Conservation (phyloP, 257 asterid species). For the Verbena officinalis region DNA sequence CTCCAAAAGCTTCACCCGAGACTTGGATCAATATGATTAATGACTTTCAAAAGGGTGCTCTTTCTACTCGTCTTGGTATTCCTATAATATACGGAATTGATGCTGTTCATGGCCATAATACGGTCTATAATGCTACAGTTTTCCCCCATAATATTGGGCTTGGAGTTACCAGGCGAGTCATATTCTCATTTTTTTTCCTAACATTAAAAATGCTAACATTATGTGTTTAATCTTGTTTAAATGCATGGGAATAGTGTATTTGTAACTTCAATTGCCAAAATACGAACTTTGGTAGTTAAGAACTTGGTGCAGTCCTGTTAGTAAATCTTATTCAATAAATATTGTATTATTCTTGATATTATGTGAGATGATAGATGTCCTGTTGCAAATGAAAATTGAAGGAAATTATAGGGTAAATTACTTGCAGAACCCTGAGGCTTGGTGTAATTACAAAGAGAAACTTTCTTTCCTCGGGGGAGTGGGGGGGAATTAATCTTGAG, state of each 20-base stretch:
- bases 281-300: too few species aligned
- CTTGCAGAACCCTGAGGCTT: too few species aligned
- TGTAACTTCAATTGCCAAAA: neutral
- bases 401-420: too few species aligned
- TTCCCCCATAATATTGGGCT: constrained; percentile 52
- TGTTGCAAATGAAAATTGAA: too few species aligned
- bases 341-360: neutral
- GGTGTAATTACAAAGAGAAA: too few species aligned
- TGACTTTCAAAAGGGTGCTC: constrained; percentile 41
- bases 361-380: neutral
- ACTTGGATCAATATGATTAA: constrained; percentile 45
- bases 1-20: constrained; percentile 38
- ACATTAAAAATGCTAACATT: too few species aligned
- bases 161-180: constrained; percentile 51
- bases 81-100: constrained; percentile 48
- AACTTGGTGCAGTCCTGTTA: neutral
- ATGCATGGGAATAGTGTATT: neutral
- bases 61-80: constrained; percentile 49
- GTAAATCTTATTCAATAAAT: neutral
- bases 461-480: too few species aligned
- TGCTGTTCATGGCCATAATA: constrained; percentile 46
- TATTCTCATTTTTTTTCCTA: neutral
- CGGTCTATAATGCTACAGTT: constrained; percentile 36
- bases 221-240: too few species aligned
- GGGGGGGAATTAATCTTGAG: too few species aligned